Conservation (phyloP, 2,329 filamentous ascomycete species). For the Paraphoma sp. region DNA sequence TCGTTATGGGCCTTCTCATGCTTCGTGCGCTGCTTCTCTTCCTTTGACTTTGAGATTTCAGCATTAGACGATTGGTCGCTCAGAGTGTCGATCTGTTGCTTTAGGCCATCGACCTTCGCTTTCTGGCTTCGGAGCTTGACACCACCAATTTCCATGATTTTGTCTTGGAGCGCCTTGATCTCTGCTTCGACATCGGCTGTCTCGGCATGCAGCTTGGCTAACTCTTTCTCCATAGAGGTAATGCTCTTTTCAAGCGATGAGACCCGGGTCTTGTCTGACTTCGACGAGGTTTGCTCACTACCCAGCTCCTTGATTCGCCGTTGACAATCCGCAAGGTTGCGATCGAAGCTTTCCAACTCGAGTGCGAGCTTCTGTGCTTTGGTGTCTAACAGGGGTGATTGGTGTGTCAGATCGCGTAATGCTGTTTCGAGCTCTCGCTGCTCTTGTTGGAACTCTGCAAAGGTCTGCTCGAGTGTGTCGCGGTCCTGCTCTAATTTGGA, state of each 20-base stretch:
- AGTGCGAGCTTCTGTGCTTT: slow-evolving; percentile 89
- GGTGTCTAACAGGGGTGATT: slow-evolving; percentile 85
- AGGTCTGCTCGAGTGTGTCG: slow-evolving; percentile 82
- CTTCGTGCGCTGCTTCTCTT: slow-evolving; percentile 89
- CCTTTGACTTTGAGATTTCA: slow-evolving; percentile 88
- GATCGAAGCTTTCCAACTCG: slow-evolving; percentile 85
- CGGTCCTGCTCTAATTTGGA: slow-evolving; percentile 85
- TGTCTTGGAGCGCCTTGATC: slow-evolving; percentile 90
- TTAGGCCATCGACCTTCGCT: slow-evolving; percentile 82
- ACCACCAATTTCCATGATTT: slow-evolving; percentile 98
- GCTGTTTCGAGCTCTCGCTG: slow-evolving; percentile 79
- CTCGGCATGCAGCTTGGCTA: slow-evolving; percentile 80
- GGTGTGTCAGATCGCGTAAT: slow-evolving; percentile 74
- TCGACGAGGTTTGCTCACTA: slow-evolving; percentile 80
- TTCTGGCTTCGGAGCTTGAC: slow-evolving; percentile 90
- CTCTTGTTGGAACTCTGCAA: slow-evolving; percentile 83
- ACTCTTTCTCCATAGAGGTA: slow-evolving; percentile 74
- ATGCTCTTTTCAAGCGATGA: slow-evolving; percentile 79
- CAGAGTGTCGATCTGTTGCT: slow-evolving; percentile 81
- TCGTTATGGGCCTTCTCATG: slow-evolving; percentile 83
- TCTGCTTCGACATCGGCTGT: slow-evolving; percentile 91
- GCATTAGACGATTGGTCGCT: slow-evolving; percentile 84
- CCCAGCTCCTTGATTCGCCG: slow-evolving; percentile 85
- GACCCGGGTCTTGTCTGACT: slow-evolving; percentile 78
- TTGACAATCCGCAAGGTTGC: slow-evolving; percentile 83